Percentiles rank a stretch among this genome's conserved stretches.
phyloP scores from a whole-genome alignment of 345 rosid genomes.

The Aquilaria malaccensis region DNA sequence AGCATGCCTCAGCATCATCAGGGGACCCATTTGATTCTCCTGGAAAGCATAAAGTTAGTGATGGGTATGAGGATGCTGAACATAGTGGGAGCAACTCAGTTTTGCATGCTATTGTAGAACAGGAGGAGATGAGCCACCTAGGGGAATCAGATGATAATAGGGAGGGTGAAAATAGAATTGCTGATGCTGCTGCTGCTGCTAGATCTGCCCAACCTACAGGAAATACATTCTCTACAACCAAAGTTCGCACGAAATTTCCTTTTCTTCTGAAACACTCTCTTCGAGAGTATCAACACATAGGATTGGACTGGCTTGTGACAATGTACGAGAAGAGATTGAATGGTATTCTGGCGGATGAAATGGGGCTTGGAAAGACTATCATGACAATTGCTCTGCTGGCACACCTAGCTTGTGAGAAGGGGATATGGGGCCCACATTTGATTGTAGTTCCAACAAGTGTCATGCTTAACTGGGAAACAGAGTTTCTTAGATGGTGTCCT shows the following conservation, averaged over 20 bases:
- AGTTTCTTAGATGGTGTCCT: constrained; percentile 99
- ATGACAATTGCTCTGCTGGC: constrained; percentile 99
- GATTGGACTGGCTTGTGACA: constrained; percentile 99
- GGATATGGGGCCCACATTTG: constrained; percentile 99
- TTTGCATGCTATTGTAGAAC: constrained; percentile 26
- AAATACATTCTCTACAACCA: constrained; percentile 87
- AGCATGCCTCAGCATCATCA: constrained; percentile 50
- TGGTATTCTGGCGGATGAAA: constrained; percentile 99
- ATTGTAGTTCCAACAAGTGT: constrained; percentile 99
- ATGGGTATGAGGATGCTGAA: constrained; percentile 33
- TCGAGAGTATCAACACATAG: constrained; percentile 99
- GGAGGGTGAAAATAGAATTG: constrained; percentile 62
- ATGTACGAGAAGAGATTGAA: constrained; percentile 98
- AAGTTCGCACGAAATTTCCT: constrained; percentile 93
- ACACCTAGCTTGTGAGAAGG: constrained; percentile 96
- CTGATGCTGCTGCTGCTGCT: constrained; percentile 99
- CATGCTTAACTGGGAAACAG: constrained; percentile 99
- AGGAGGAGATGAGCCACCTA: constrained; percentile 27
- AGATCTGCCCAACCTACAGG: constrained; percentile 99
- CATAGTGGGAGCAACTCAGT: constrained; percentile 25
- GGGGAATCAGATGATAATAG: constrained; percentile 33
- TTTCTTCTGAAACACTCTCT: constrained; percentile 95
- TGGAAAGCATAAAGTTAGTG: constrained; percentile 28
- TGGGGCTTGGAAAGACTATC: constrained; percentile 99
- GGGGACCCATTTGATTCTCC: constrained; percentile 41